phyloP scores from a whole-genome alignment of 225 moss, liverwort and hornwort genomes.

The Marchantia paleacea region DNA sequence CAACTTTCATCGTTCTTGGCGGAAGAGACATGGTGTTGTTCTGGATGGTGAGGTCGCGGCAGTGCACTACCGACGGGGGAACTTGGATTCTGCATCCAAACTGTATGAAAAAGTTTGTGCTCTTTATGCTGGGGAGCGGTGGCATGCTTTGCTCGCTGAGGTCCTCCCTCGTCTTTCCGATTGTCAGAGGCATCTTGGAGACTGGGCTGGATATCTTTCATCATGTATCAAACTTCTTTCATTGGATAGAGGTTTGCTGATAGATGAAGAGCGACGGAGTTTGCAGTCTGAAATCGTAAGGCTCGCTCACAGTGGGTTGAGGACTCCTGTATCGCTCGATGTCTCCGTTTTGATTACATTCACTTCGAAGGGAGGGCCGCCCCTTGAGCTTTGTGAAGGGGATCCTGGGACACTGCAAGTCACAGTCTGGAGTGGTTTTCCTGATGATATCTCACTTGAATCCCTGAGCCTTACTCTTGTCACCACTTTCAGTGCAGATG shows the following conservation, averaged over 20 bases:
- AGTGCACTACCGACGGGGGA: constrained; percentile 72
- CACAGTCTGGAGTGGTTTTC: constrained; percentile 94
- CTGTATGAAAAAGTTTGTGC: constrained; percentile 87
- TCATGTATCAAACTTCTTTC: constrained; percentile 90
- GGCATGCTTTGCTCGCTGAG: constrained; percentile 86
- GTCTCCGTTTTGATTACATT: constrained; percentile 91
- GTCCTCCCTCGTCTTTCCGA: constrained; percentile 92
- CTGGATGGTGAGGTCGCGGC: constrained; percentile 96
- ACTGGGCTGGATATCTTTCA: constrained; percentile 87
- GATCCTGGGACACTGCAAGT: constrained; percentile 93
- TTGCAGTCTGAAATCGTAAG: constrained; percentile 83
- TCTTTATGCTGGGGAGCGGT: constrained; percentile 89
- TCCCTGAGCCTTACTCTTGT: constrained; percentile 94
- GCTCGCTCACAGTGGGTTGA: constrained; percentile 82
- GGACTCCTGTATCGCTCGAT: constrained; percentile 81
- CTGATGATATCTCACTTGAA: constrained; percentile 69
- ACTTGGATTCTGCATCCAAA: constrained; percentile 46
- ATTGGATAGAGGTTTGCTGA: constrained; percentile 60
- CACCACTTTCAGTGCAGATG: constrained; percentile 80
- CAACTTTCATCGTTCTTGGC: constrained; percentile 98
- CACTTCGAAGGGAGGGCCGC: constrained; percentile 83
- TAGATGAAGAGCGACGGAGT: constrained; percentile 53
- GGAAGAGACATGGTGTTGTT: constrained; percentile 92
- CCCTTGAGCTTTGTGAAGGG: constrained; percentile 86
- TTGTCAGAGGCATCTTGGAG: constrained; percentile 83